Evolutionary conservation across 2,329 filamentous ascomycete species (phyloP), one percentile per base, ranked within the genome.

Genomic region (Geosmithia flava): DNA sequence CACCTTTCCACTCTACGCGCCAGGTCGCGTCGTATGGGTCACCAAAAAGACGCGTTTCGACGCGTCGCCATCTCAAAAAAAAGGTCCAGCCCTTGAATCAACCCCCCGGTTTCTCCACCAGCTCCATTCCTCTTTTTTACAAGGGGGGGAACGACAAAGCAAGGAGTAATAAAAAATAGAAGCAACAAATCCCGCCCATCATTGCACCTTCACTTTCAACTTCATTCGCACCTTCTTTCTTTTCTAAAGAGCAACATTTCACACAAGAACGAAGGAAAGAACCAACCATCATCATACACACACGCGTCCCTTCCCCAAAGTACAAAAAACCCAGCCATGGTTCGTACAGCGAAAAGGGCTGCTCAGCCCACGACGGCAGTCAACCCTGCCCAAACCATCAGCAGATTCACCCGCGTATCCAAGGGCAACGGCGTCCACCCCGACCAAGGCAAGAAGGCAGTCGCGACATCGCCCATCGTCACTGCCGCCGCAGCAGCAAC

Each of bases 401-500:
- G 58, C 60, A 65, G 53, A 56, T 76, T 74, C 55, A 55, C 67
- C 44, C 72, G 71, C 47, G 59, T 75, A 45, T 74, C 71, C 33
- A 77, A 76, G 59, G 56, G 57, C 20, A 54, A 60, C 45, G 19
- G 56, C 19, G 50, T 52, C 16, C 57, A 59, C 42, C 41, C 49
- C 17, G 53, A 62, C n/a, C 54, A 62, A 8, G 42, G 56, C 33
- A 69, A 71, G 53, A 67, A 68, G 52, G 56, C 58, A 23, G 54
- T 54, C 20, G 50, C 54, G 45, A 48, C 55, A 50, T 52, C 55
- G 63, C 45, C 47, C 55, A 7, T 11, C 15, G 33, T 37, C 33
- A 3, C 33, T 11, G 33, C 33, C 33, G 33, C 33, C 33, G 33
- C 15, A 11, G 40, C 49, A 17, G 56, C 23, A 8, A 27, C 23